phyloP scores from a whole-genome alignment of 331 rosid genomes.

The Acacia pycnantha region DNA sequence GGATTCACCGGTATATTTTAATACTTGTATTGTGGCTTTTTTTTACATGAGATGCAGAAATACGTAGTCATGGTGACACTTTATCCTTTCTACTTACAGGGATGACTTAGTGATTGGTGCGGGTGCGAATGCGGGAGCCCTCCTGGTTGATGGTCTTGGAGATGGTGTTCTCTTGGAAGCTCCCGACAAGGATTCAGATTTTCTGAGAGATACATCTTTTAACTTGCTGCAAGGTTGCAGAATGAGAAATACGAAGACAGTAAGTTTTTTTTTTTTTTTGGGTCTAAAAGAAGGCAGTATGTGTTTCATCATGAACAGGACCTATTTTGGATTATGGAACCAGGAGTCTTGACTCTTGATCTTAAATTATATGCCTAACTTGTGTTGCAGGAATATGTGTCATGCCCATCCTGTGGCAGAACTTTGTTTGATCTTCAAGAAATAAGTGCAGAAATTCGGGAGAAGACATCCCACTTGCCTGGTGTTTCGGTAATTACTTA shows the following conservation, averaged over 20 bases:
- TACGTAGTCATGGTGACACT: constrained; percentile 15
- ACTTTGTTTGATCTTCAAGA: constrained; percentile 99
- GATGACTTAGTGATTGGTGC: constrained; percentile 95
- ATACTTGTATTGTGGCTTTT: neutral
- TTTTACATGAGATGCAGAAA: constrained; percentile 10
- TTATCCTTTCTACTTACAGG: constrained; percentile 41
- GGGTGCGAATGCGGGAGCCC: constrained; percentile 88
- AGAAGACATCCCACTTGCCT: constrained; percentile 91
- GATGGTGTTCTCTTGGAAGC: constrained; percentile 92
- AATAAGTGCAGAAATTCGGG: constrained; percentile 89
- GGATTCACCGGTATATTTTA: constrained; percentile 72
- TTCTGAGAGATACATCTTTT: constrained; percentile 89
- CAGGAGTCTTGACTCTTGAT: neutral
- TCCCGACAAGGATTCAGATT: constrained; percentile 77
- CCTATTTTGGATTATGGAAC: constrained; percentile 6
- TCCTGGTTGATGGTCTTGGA: constrained; percentile 97
- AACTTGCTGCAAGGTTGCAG: constrained; percentile 98
- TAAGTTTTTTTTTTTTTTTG: constrained; percentile 30
- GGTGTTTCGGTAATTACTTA: constrained; percentile 82
- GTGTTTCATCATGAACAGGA: constrained; percentile 19
- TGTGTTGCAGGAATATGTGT: constrained; percentile 89
- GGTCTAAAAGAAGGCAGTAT: constrained; percentile 53
- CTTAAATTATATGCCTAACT: constrained; percentile 1
- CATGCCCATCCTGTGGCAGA: constrained; percentile 99
- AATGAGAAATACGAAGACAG: constrained; percentile 98